Evolutionary conservation across 2,329 filamentous ascomycete species (phyloP), one percentile per base, ranked within the genome.

Genomic region (Helotiales sp.): DNA sequence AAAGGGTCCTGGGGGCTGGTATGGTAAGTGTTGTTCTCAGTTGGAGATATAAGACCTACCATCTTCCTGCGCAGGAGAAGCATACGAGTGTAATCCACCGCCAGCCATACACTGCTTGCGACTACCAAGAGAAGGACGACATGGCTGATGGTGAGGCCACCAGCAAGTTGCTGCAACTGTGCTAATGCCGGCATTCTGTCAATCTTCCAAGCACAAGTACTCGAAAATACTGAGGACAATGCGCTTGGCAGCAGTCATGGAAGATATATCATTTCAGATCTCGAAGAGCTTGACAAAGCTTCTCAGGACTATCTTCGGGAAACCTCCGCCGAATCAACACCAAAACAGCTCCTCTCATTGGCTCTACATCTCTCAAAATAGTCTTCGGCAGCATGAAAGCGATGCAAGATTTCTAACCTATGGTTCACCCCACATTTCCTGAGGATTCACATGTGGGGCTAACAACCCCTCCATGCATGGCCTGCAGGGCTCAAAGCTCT

Each of bases 1-100:
- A n/a, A 70, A 52, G 7, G 71, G 71, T 22, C 71, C 71, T 15
- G 71, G 71, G 47, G 71, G 71, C 70, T 73, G 34, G n/a, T 11
- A 52, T 13, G 17, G 62, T 60, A 2, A 70, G 40, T 60, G 45
- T 64, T 66, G 52, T 61, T 66, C 49, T 66, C 65, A n/a, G 40
- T 70, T 13, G 13, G 11, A 28, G 13, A 17, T 6, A 4, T 13
- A 22, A 20, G 6, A 22, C 54, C 61, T 22, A 61, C 65, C 65
- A 67, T 63, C 30, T 64, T 67, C 24, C 55, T 58, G 1, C 65
- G 54, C 7, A 66, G 24, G 8, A 66, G n/a, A 3, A 66, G 60
- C 34, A 67, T 63, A n/a, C 59, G 54, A 20, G 61, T 30, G 15
- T 64, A 67, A 50, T 67, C 65, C 1, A 67, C 47, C 6, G 64